Evolutionary conservation across 495 filamentous ascomycete genomes (phyloP), one percentile per base, ranked within the genome.

Genomic region (Lasiosphaeris hirsuta): DNA sequence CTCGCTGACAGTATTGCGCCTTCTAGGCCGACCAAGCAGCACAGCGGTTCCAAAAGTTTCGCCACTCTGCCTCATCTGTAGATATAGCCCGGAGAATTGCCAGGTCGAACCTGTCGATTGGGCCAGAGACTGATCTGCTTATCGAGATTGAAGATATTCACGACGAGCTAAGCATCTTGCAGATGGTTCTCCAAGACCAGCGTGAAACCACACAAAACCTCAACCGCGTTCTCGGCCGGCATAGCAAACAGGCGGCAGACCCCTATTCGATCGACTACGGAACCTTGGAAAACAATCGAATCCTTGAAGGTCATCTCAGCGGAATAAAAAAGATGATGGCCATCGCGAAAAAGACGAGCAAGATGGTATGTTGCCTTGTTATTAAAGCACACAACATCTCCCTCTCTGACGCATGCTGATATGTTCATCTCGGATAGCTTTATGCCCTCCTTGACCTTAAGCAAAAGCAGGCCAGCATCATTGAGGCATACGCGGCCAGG

Each of bases 141-240:
- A 49, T 49, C 19, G 46, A 49, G 46, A 49, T 49, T 14, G 46
- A 49, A 33, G 46, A 49, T n/a, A 36, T 49, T 33, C 46, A 23
- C 19, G 46, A 49, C 10, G 46, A 49, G 46, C 23, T 49, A 14
- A 37, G 46, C 10, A 49, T 49, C 46, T 23, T 49, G 7, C 46
- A 49, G 23, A 18, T 37, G 3, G 46, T 37, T 36, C n/a, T 49
- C 23, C 23, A 49, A 33, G 46, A 49, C 46, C 46, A 49, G 33
- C 8, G 46, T 11, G 46, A 37, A 14, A 33, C 36, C 14, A 8
- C 13, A 6, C 13, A n/a, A 8, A n/a, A 11, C n/a, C 33, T 49
- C 23, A 33, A 49, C 23, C 18, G n/a, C 23, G 2, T 30, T 30
- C 23, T 30, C 23, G 23, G 23, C 23, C 23, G 13, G 23, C 23